Conservation (phyloP, 83 land plant genomes). For the Picea abies region DNA sequence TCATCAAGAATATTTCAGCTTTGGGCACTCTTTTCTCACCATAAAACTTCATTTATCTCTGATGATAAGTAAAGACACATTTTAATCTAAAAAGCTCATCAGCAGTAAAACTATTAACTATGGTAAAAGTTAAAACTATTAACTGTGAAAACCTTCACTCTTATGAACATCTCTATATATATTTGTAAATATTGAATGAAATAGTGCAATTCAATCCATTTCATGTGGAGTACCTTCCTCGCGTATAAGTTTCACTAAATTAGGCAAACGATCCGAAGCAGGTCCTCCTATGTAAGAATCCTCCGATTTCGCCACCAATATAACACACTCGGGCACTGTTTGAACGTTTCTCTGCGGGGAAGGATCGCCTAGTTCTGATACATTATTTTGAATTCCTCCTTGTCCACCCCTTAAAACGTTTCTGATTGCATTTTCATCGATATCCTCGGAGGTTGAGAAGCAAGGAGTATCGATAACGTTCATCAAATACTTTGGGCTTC, state of each 20-base stretch:
- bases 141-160: too few relatives aligned
- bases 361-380: not conserved
- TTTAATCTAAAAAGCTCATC: too few relatives aligned
- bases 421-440: constrained; percentile 10
- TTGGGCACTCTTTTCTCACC: too few relatives aligned
- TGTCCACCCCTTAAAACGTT: not conserved
- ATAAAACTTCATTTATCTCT: too few relatives aligned
- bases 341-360: not conserved
- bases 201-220: too few relatives aligned
- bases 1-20: too few relatives aligned
- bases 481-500: not conserved
- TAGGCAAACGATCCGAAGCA: not conserved
- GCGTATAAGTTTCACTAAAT: constrained; percentile 7
- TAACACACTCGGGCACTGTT: constrained; percentile 24
- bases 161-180: too few relatives aligned
- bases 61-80: too few relatives aligned
- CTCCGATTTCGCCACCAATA: constrained; percentile 17
- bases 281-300: not conserved
- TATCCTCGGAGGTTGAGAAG: constrained; percentile 5
- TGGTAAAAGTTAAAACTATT: too few relatives aligned
- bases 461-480: constrained; percentile 22
- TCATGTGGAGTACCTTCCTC: constrained; percentile 19
- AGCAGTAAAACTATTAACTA: too few relatives aligned
- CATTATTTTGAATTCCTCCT: too few relatives aligned
- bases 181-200: too few relatives aligned